Base-by-base conservation (phyloP, 352 stramenopile species). In the Heterotrichella gracilis region DNA sequence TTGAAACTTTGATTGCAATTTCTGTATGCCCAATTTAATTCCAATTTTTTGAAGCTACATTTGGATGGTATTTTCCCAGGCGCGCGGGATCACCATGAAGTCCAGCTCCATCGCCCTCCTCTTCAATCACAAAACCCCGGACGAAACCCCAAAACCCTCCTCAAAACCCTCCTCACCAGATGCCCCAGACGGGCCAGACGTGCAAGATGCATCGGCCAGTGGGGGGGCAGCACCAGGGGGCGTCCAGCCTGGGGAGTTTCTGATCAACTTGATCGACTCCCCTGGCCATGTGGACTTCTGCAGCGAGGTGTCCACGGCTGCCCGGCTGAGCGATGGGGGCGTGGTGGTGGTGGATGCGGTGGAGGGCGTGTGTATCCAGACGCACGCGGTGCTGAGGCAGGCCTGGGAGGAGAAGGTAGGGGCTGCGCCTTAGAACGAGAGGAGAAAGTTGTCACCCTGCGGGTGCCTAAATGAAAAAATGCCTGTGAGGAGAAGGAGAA, bases 71-170 rank as follows among this genome's bases (percentile, higher is more conserved):
- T 85, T 93, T 69, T 85, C 93, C 74, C 89, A 95, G 78, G 78
- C 84, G 19, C 82, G 90, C 39, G 90, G 90, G 64, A 96, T 96
- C 74, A 96, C 90, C 0, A 96, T 96, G 87, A 89, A 93, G 75
- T 85, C 83, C 25, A 93, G 83, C 25, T 86, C 87, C 42, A 95
- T 96, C 78, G 92, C 86, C 40, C 77, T 96, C 39, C 74, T 91
- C 25, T 92, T 93, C 75, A 69, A 77, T 19, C 84, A 77, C 75
- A 83, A 70, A 71, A 69, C 53, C 24, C 41, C 71, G 23, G 23
- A 76, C 24, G 25, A 69, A n/a, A n/a, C n/a, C n/a, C n/a, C n/a
- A n/a, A n/a, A n/a, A n/a, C n/a, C n/a, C n/a, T n/a, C n/a, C n/a
- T n/a, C 42, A 71, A 72, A 73, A n/a, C n/a, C n/a, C n/a, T 25